These are phyloP conservation scores for Alternaria sp. DNA, from an alignment of 2,329 filamentous ascomycete genomes.

Conservation along the genomic window DNA sequence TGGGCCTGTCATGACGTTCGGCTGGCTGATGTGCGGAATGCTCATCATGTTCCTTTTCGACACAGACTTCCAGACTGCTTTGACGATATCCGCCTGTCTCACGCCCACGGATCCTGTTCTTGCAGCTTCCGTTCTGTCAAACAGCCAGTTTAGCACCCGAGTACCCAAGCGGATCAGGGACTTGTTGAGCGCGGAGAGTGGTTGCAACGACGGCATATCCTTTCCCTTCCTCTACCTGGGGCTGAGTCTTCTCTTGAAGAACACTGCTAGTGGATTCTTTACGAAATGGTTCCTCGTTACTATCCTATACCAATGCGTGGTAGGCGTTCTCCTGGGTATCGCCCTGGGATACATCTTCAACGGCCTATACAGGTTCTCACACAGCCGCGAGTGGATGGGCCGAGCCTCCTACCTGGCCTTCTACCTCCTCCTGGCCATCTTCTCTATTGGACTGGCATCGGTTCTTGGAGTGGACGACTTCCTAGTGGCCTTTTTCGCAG, in stretches of 20 bases:
- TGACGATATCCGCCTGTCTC: conserved; percentile 62
- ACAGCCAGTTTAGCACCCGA: conserved; percentile 60
- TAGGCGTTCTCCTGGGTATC: conserved; percentile 58
- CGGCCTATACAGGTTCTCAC: conserved; percentile 56
- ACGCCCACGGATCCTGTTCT: conserved; percentile 65
- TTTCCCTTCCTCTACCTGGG: conserved; percentile 65
- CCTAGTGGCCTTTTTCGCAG: conserved; percentile 63
- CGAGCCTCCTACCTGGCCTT: conserved; percentile 60
- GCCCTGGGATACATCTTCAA: conserved; percentile 58
- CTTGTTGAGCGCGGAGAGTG: conserved; percentile 61
- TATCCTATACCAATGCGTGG: conserved; percentile 61
- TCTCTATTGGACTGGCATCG: conserved; percentile 59
- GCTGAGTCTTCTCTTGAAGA: conserved; percentile 53
- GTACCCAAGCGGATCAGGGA: conserved; percentile 60
- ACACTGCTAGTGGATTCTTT: conserved; percentile 48
- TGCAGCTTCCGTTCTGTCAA: conserved; percentile 60
- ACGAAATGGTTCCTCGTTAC: conserved; percentile 62
- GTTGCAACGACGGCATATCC: conserved; percentile 63
- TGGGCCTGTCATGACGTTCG: conserved; percentile 60
- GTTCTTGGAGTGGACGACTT: conserved; percentile 63
- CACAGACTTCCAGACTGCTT: conserved; percentile 53
- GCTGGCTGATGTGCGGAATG: conserved; percentile 56
- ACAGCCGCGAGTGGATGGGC: conserved; percentile 55
- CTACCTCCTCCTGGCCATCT: conserved; percentile 62
- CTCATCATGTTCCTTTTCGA: conserved; percentile 58